phyloP scores from a whole-genome alignment of 139 green algal species.

The Nannochloris sp. region DNA sequence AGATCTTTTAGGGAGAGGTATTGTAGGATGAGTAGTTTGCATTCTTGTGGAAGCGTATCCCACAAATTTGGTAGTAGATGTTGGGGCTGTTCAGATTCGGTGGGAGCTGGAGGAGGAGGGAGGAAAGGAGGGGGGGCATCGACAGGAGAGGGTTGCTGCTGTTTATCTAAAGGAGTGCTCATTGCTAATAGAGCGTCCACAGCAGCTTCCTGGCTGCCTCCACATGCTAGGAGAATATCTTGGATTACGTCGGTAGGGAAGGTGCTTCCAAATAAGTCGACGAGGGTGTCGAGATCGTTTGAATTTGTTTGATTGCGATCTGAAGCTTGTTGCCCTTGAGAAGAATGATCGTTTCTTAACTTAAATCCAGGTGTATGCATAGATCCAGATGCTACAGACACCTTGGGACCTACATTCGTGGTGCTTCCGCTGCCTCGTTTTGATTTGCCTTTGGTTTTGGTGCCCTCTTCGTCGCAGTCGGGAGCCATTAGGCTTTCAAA shows the following conservation, averaged over 20 bases:
- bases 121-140: neutral
- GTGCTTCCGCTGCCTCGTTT: too few relatives aligned
- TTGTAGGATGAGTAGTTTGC: neutral
- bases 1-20: neutral
- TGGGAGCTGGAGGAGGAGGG: neutral
- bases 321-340: too few relatives aligned
- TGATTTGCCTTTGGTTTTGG: too few relatives aligned
- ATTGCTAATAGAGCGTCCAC: neutral
- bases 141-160: neutral
- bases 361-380: too few relatives aligned
- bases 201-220: neutral
- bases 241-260: neutral
- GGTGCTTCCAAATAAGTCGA: neutral
- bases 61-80: neutral
- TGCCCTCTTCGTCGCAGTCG: too few relatives aligned
- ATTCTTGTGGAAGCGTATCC: conserved; percentile 8
- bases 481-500: too few relatives aligned
- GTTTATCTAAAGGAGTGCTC: neutral
- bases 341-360: too few relatives aligned
- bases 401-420: too few relatives aligned
- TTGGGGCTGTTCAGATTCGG: neutral
- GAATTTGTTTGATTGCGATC: too few relatives aligned
- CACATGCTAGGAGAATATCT: neutral
- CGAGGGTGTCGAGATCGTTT: neutral
- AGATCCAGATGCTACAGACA: too few relatives aligned